These are phyloP conservation scores for Debaryomycetaceae sp. DNA, from an alignment of 1,139 yeast genomes.

Conservation along the genomic window DNA sequence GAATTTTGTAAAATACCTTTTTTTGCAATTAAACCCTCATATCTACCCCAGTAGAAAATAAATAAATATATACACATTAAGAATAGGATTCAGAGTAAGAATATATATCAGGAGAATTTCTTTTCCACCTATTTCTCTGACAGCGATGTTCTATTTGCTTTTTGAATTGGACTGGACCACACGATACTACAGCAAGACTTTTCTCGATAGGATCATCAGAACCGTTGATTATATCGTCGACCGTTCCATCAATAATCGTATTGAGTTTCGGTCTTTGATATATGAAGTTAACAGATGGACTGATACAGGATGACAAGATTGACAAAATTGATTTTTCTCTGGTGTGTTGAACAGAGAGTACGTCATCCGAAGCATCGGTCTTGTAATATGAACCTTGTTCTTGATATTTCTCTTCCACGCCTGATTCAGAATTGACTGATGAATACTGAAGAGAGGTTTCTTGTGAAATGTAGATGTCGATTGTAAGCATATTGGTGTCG, in stretches of 20 bases:
- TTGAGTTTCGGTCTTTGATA: background rate
- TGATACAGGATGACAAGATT: background rate
- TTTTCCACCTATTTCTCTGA: constrained; percentile 23
- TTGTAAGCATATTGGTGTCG: constrained; percentile 17
- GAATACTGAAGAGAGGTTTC: background rate
- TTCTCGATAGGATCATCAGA: constrained; percentile 9
- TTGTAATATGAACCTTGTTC: background rate
- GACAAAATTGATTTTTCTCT: background rate
- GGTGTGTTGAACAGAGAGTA: background rate
- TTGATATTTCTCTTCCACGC: background rate
- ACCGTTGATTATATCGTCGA: background rate
- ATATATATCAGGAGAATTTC: constrained; percentile 31
- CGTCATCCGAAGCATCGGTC: background rate
- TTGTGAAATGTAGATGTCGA: constrained; percentile 18
- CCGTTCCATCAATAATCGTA: background rate
- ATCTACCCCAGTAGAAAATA: too few species aligned
- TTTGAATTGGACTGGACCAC: constrained; percentile 35
- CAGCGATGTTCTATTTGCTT: constrained; percentile 23
- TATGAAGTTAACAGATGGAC: background rate
- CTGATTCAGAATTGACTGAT: background rate
- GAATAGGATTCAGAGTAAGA: constrained; percentile 32
- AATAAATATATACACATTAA: background rate
- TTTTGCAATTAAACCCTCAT: too few species aligned
- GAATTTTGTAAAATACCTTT: too few species aligned
- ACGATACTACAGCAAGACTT: constrained; percentile 33